Percentiles rank a stretch among this genome's conserved stretches.
Evolutionary conservation across 2,329 filamentous ascomycete genomes (phyloP).

Genomic region (Sporothrix inflata): DNA sequence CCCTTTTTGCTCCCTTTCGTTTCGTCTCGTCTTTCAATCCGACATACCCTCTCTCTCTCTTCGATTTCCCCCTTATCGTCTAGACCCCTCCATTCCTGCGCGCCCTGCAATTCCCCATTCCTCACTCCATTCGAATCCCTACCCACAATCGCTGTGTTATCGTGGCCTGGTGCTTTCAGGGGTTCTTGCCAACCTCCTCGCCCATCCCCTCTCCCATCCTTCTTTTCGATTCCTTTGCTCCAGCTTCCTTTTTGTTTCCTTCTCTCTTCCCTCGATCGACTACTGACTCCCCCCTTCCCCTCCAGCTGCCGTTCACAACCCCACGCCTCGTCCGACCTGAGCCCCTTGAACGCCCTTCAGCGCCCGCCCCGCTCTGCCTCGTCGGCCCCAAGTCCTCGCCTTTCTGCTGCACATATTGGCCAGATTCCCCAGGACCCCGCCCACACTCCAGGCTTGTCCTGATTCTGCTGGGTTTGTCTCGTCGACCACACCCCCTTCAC

Average conservation of each 20-base stretch:
- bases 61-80: neutral
- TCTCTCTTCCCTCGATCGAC: neutral
- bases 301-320: neutral
- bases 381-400: neutral
- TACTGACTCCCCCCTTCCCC: too few relatives aligned
- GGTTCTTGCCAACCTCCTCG: neutral
- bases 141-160: neutral
- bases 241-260: too few relatives aligned
- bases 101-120: neutral
- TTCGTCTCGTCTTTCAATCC: neutral
- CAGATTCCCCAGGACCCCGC: constrained; percentile 8
- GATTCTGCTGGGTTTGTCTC: neutral
- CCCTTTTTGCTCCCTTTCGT: neutral
- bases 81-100: constrained; percentile 16
- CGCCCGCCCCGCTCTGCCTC: constrained; percentile 11
- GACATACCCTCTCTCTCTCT: neutral
- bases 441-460: constrained; percentile 16
- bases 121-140: neutral
- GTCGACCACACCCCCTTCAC: constrained; percentile 2
- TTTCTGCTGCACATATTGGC: constrained; percentile 14
- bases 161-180: constrained; percentile 18
- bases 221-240: neutral
- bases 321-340: constrained; percentile 13
- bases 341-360: constrained; percentile 8
- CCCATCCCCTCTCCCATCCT: neutral